A percentile compares a stretch with the other conserved stretches of the same genome.
These are phyloP conservation scores for Geotrichum bryndzae DNA, from an alignment of 1,139 yeast genomes.

Conservation along the genomic window DNA sequence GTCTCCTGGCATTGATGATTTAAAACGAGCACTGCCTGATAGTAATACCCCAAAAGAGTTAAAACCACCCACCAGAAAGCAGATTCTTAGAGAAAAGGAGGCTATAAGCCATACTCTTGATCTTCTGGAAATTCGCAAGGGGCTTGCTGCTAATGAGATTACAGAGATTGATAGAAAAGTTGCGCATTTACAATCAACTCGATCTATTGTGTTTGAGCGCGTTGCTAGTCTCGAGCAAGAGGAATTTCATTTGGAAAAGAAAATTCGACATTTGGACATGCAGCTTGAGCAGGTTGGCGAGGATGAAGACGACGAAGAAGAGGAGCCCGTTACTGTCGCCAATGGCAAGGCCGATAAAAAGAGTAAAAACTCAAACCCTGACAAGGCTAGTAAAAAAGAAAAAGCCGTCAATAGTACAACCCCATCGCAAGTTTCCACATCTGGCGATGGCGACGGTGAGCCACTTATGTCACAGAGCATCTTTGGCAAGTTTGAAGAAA, in stretches of 20 bases:
- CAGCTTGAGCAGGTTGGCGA: constrained; percentile 31
- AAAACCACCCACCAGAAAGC: constrained; percentile 22
- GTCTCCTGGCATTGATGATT: neutral
- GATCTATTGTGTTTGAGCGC: constrained; percentile 50
- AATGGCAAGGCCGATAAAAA: neutral
- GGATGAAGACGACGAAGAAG: constrained; percentile 21
- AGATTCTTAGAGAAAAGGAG: constrained; percentile 37
- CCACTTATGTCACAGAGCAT: constrained; percentile 37
- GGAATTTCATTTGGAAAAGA: constrained; percentile 48
- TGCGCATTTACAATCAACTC: constrained; percentile 43
- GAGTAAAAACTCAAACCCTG: neutral
- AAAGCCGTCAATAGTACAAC: neutral
- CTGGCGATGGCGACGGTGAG: constrained; percentile 5
- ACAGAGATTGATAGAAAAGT: constrained; percentile 55
- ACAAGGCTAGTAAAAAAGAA: neutral
- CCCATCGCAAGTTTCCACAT: neutral
- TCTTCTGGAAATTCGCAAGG: constrained; percentile 54
- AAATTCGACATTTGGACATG: constrained; percentile 39
- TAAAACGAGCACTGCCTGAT: constrained; percentile 17
- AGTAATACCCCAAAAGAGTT: constrained; percentile 10
- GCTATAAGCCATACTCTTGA: constrained; percentile 46
- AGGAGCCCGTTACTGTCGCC: constrained; percentile 8
- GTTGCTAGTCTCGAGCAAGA: constrained; percentile 55
- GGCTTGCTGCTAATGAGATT: constrained; percentile 57
- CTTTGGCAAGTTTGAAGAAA: constrained; percentile 36